phyloP scores from a whole-genome alignment of 2,329 filamentous ascomycete species.

The Mariannaea sp. region DNA sequence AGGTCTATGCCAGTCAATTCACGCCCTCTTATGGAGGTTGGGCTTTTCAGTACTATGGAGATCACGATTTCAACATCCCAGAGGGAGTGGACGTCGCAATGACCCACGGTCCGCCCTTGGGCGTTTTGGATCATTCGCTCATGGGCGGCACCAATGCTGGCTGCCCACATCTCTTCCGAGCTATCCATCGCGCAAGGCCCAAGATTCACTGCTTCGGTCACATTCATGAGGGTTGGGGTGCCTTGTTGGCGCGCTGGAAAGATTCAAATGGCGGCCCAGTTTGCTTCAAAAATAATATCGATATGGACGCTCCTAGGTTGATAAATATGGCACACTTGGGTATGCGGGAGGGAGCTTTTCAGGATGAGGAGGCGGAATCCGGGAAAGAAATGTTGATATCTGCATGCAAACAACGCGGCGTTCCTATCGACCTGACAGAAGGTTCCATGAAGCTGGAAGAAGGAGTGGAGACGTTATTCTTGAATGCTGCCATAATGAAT shows the following conservation, averaged over 20 bases:
- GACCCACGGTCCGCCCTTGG: slow-evolving; percentile 60
- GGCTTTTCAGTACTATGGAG: slow-evolving; percentile 55
- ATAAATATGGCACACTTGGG: slow-evolving; percentile 41
- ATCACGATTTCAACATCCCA: slow-evolving; percentile 47
- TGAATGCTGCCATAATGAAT: slow-evolving; percentile 63
- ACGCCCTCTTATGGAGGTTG: slow-evolving; percentile 53
- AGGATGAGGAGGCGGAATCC: slow-evolving; percentile 21
- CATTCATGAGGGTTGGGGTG: slow-evolving; percentile 65
- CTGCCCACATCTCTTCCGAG: slow-evolving; percentile 50
- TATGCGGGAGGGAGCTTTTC: slow-evolving; percentile 28
- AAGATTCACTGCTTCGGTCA: slow-evolving; percentile 62
- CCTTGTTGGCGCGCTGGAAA: slow-evolving; percentile 57
- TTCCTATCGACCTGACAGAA: slow-evolving; percentile 45
- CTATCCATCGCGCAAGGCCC: slow-evolving; percentile 51
- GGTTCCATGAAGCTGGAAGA: slow-evolving; percentile 39
- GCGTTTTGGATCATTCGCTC: slow-evolving; percentile 52
- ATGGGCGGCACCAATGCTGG: slow-evolving; percentile 43
- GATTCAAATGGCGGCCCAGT: neutral
- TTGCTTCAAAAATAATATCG: slow-evolving; percentile 43
- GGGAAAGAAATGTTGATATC: slow-evolving; percentile 26
- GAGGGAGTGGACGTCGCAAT: slow-evolving; percentile 52
- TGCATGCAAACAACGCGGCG: slow-evolving; percentile 38
- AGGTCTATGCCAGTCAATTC: slow-evolving; percentile 58
- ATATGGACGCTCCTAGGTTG: slow-evolving; percentile 45
- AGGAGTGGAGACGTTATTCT: slow-evolving; percentile 59